Base-by-base conservation (phyloP, 345 rosid species). In the Hirschfeldia incana region DNA sequence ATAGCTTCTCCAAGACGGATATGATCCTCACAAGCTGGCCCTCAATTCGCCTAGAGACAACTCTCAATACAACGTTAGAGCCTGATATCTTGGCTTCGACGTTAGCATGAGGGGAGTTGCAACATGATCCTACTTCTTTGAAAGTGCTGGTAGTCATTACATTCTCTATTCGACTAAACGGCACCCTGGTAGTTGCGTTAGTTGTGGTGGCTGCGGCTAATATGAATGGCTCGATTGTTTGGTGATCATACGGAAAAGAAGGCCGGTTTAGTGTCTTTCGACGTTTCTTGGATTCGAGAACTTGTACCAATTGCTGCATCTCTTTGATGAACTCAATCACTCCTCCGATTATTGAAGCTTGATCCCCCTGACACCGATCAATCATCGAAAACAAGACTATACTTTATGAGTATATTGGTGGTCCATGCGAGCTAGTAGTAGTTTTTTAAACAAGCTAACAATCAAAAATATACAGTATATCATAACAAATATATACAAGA, bases 311-410 rank as follows among this genome's bases (percentile, higher is more conserved):
- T 79, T 91, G 94, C 73, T 94, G 97, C 77, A 94, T 65, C 79
- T 94, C 98, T 83, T 92, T 89, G 81, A 94, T 90, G 75, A 94
- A 94, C 67, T 94, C 97, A 60, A 94, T 88, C 34, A 83, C 98
- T 13, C 98, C 98, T n/a, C 92, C 98, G 33, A 94, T 91, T 55
- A 94, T 85, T 5, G 98, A 94, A 73, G 98, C 98, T 88, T 94
- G 98, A 67, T 94, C 98, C 70, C 97, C 93, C 98, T 94, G 58
- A 42, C 36, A 62, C 12, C 65, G 6, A 65, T 58, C 76, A 76
- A 33, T 58, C 44, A 42, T 39, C 6, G 4, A 15, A 60, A 74
- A 46, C 58, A 71, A 37, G 49, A 78, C 15, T 60, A 78, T 63
- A 36, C 3, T 34, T 34, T 55, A 8, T 66, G 16, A 79, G 58